These are phyloP conservation scores for Cercospora sp. DNA, from an alignment of 2,329 filamentous ascomycete species.

Conservation along the genomic window DNA sequence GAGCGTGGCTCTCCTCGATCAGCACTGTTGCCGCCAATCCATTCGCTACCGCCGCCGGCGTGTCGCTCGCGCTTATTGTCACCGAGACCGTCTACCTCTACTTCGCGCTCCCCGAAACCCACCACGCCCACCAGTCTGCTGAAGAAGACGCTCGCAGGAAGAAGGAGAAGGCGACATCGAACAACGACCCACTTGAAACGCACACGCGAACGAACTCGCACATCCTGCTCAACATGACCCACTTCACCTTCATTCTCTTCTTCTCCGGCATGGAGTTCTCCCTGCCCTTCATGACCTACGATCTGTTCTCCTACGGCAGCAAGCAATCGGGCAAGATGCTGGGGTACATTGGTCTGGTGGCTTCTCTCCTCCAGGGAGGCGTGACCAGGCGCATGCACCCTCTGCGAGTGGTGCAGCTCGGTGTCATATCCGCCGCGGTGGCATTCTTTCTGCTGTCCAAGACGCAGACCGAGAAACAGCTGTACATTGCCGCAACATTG, in stretches of 20 bases:
- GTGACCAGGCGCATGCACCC: slow-evolving; percentile 83
- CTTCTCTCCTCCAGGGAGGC: slow-evolving; percentile 89
- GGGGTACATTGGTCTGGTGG: slow-evolving; percentile 86
- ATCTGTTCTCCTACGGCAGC: slow-evolving; percentile 80
- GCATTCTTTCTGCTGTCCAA: slow-evolving; percentile 79
- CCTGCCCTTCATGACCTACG: slow-evolving; percentile 94
- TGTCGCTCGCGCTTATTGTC: slow-evolving; percentile 81
- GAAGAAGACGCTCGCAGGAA: slow-evolving; percentile 13
- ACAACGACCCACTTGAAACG: slow-evolving; percentile 30
- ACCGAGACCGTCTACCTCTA: slow-evolving; percentile 88
- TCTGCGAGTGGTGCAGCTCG: slow-evolving; percentile 73
- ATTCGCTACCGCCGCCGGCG: slow-evolving; percentile 87
- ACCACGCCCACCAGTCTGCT: slow-evolving; percentile 46
- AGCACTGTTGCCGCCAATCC: slow-evolving; percentile 81
- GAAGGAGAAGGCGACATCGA: slow-evolving; percentile 30
- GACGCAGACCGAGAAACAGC: slow-evolving; percentile 64
- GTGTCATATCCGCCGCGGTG: slow-evolving; percentile 71
- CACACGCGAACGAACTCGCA: slow-evolving; percentile 74
- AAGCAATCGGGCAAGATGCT: slow-evolving; percentile 80
- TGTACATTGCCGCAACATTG: slow-evolving; percentile 81
- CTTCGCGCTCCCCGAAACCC: slow-evolving; percentile 79
- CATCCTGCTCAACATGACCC: slow-evolving; percentile 75
- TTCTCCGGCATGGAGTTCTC: slow-evolving; percentile 99
- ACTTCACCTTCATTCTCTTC: slow-evolving; percentile 90
- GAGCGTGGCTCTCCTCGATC: slow-evolving; percentile 79